Percentiles rank a stretch among this genome's conserved stretches.
These are phyloP conservation scores for Annulohypoxylon nitens DNA, from an alignment of 495 filamentous ascomycete genomes.

Conservation along the genomic window DNA sequence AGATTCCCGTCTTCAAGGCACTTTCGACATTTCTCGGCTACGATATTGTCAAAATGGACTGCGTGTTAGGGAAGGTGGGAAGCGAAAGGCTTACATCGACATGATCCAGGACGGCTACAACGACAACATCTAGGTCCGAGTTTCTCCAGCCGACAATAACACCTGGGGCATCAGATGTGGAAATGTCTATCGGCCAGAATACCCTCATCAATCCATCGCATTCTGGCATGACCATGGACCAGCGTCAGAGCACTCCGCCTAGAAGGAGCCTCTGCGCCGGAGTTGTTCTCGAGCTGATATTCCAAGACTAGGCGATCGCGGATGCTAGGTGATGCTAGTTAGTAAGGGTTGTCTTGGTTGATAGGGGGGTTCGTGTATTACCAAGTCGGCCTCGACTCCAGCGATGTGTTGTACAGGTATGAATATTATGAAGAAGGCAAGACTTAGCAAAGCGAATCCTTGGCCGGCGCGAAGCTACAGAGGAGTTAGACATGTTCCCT, in stretches of 20 bases:
- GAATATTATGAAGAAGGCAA: slow-evolving; percentile 60
- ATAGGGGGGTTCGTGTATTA: slow-evolving; percentile 44
- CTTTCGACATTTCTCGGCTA: slow-evolving; percentile 81
- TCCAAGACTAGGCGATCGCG: slow-evolving; percentile 81
- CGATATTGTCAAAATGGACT: slow-evolving; percentile 23
- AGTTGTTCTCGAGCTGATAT: slow-evolving; percentile 97
- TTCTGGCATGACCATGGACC: slow-evolving; percentile 77
- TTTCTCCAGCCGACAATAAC: slow-evolving; percentile 97
- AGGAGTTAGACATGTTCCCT: slow-evolving; percentile 27
- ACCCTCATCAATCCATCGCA: slow-evolving; percentile 96
- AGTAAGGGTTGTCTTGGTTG: slow-evolving; percentile 20
- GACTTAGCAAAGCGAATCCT: slow-evolving; percentile 57
- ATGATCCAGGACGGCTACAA: slow-evolving; percentile 88
- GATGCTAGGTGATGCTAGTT: slow-evolving; percentile 71
- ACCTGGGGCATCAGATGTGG: slow-evolving; percentile 77
- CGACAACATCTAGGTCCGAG: slow-evolving; percentile 88
- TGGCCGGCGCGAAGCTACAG: slow-evolving; percentile 59
- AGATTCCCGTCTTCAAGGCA: slow-evolving; percentile 84
- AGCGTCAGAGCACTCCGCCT: slow-evolving; percentile 54
- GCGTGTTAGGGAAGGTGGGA: neutral
- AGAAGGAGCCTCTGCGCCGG: slow-evolving; percentile 94
- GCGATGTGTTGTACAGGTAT: slow-evolving; percentile 64
- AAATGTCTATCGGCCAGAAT: slow-evolving; percentile 95
- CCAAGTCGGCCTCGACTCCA: slow-evolving; percentile 59
- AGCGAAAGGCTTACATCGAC: slow-evolving; percentile 76